A percentile compares a stretch with the other conserved stretches of the same genome.
These are phyloP conservation scores for Corynespora cassiicola DNA, from an alignment of 2,329 filamentous ascomycete species.

Conservation along the genomic window DNA sequence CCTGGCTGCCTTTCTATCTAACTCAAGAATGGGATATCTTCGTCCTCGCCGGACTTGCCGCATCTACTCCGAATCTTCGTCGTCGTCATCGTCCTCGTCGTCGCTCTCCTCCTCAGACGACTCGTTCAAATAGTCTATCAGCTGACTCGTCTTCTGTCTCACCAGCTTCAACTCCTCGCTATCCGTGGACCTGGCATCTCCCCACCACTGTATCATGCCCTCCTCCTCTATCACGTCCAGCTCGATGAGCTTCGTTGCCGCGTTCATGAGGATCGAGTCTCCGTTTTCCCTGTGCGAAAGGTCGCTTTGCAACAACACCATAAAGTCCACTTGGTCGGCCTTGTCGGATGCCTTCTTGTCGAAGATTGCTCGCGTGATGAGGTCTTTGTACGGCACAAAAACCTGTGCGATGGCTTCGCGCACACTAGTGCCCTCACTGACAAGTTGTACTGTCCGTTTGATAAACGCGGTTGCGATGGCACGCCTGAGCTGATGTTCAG, in stretches of 20 bases:
- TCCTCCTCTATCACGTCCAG: slow-evolving; percentile 88
- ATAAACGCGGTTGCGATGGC: slow-evolving; percentile 87
- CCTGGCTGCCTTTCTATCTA: no score
- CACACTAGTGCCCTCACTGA: slow-evolving; percentile 51
- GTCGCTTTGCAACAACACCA: slow-evolving; percentile 82
- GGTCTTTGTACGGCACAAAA: slow-evolving; percentile 61
- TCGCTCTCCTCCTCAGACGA: slow-evolving; percentile 75
- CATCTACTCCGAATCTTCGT: slow-evolving; percentile 46
- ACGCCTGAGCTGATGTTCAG: slow-evolving; percentile 84
- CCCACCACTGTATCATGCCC: slow-evolving; percentile 89
- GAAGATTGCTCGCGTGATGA: slow-evolving; percentile 66
- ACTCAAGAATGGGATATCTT: no score
- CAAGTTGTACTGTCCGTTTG: slow-evolving; percentile 77
- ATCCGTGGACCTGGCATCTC: slow-evolving; percentile 71
- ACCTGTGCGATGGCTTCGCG: slow-evolving; percentile 51
- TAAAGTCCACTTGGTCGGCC: slow-evolving; percentile 82
- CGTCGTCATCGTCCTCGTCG: slow-evolving; percentile 65
- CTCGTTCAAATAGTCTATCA: slow-evolving; percentile 83
- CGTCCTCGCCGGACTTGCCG: no score
- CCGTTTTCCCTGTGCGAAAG: slow-evolving; percentile 70
- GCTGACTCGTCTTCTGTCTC: slow-evolving; percentile 74
- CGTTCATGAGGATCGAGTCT: slow-evolving; percentile 73
- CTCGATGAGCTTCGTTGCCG: slow-evolving; percentile 85
- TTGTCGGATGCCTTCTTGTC: slow-evolving; percentile 60
- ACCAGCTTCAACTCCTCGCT: slow-evolving; percentile 74